phyloP scores from a whole-genome alignment of 2,329 filamentous ascomycete genomes.

The Camillea tinctor region DNA sequence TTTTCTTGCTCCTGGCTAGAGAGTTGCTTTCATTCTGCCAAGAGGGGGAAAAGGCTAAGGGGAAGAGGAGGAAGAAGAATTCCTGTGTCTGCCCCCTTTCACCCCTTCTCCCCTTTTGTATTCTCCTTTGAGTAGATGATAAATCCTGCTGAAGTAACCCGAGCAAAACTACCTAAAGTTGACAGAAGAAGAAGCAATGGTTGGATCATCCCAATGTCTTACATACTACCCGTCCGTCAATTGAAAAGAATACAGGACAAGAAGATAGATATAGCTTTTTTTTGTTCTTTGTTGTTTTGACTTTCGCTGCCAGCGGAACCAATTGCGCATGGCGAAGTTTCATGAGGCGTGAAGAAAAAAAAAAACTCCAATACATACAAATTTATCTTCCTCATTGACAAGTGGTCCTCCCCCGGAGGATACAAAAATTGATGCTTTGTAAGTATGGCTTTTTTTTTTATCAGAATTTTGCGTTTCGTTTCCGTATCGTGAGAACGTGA shows the following conservation, averaged over 20 bases:
- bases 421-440: background rate
- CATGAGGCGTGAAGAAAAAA: background rate
- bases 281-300: too few relatives aligned
- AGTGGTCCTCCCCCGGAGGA: background rate
- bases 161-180: too few relatives aligned
- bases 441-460: slow-evolving; percentile 7
- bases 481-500: too few relatives aligned
- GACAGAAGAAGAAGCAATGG: too few relatives aligned
- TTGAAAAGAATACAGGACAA: background rate
- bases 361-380: slow-evolving; percentile 10
- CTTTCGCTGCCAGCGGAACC: slow-evolving; percentile 18
- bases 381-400: background rate
- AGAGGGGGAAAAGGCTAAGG: slow-evolving; percentile 3
- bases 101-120: background rate
- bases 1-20: slow-evolving; percentile 22
- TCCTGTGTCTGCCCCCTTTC: background rate
- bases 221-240: background rate
- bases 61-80: background rate
- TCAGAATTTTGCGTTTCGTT: slow-evolving; percentile 8
- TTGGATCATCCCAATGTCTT: background rate
- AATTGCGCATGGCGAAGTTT: slow-evolving; percentile 9
- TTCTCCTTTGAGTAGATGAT: background rate
- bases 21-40: slow-evolving; percentile 13
- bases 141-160: background rate
- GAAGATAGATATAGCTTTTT: too few relatives aligned